These are phyloP conservation scores for Chiua virens DNA, from an alignment of 768 basidiomycete genomes.

Conservation along the genomic window DNA sequence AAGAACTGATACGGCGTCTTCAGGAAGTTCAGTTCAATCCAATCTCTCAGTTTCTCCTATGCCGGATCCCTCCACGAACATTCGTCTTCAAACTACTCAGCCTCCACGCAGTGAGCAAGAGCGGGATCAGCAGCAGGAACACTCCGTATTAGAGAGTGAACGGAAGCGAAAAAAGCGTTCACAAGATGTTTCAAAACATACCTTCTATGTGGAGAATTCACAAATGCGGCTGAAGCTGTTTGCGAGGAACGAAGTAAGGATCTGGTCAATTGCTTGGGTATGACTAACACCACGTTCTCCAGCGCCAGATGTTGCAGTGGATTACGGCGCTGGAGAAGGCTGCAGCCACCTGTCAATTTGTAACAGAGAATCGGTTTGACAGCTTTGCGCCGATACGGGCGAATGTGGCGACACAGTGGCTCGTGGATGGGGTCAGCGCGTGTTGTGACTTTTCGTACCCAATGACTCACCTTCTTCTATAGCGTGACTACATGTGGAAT, in stretches of 20 bases:
- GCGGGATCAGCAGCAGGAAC: constrained; percentile 19
- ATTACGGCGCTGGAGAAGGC: constrained; percentile 87
- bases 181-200: constrained; percentile 83
- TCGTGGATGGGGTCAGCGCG: constrained; percentile 86
- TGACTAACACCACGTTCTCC: constrained; percentile 5
- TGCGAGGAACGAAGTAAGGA: constrained; percentile 77
- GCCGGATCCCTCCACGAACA: constrained; percentile 80
- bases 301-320: constrained; percentile 98
- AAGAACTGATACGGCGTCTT: constrained; percentile 23
- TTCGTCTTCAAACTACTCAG: constrained; percentile 39
- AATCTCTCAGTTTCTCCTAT: constrained; percentile 51
- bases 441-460: background rate
- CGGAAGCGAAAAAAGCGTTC: constrained; percentile 48
- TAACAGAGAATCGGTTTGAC: constrained; percentile 81
- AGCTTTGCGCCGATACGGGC: constrained; percentile 91
- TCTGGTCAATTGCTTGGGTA: background rate
- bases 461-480: constrained; percentile 5
- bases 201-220: constrained; percentile 90
- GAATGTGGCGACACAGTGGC: constrained; percentile 96
- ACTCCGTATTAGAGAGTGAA: constrained; percentile 31
- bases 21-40: constrained; percentile 39
- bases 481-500: constrained; percentile 99
- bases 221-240: constrained; percentile 86
- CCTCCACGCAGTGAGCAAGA: constrained; percentile 19
- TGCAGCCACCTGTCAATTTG: constrained; percentile 74